Base-by-base conservation (phyloP, 2,329 filamentous ascomycete genomes). In the Fusarium chlamydosporum region DNA sequence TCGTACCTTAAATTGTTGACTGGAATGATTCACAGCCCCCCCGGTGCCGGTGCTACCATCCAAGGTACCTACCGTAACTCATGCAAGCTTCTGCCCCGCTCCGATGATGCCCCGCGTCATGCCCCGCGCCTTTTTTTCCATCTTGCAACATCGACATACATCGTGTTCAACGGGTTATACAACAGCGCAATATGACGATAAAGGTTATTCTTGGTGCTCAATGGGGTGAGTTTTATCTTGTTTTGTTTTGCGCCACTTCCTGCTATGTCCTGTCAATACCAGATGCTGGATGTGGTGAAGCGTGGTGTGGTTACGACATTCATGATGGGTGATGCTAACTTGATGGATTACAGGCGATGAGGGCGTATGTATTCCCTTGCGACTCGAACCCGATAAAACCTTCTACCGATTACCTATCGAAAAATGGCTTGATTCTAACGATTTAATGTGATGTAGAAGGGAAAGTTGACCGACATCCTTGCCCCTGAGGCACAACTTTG, bases 381-480 rank as follows among this genome's bases (percentile, higher is more conserved):
- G 33, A 26, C 13, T 40, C 34, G 34, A 55, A 37, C 20, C 8
- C 41, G 8, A 27, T 1, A n/a, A 33, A 10, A 6, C 20, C 23
- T 29, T 20, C 12, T 20, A 7, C 31, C 53, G 23, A 34, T 15
- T 16, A 23, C 16, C 11, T 10, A 20, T 9, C 31, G 16, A 23
- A 6, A 7, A 27, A 13, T 18, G 40, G 20, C 18, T 46, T 23
- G 33, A 20, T 12, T 38, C 57, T 62, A 51, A 62, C 57, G 41
- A 52, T 29, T 18, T 26, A 13, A 10, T 12, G n/a, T 13, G 37
- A 15, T 61, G 16, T 18, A 66, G 53, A 54, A 66, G 27, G 63
- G 59, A 45, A 61, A 61, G 45, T 35, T 61, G 20, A 65, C 57
- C 41, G 61, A 65, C 18, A 65, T 65, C 16, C 51, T 65, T 33